Conservation (phyloP, 345 rosid species). For the Eucalyptus brandiana region DNA sequence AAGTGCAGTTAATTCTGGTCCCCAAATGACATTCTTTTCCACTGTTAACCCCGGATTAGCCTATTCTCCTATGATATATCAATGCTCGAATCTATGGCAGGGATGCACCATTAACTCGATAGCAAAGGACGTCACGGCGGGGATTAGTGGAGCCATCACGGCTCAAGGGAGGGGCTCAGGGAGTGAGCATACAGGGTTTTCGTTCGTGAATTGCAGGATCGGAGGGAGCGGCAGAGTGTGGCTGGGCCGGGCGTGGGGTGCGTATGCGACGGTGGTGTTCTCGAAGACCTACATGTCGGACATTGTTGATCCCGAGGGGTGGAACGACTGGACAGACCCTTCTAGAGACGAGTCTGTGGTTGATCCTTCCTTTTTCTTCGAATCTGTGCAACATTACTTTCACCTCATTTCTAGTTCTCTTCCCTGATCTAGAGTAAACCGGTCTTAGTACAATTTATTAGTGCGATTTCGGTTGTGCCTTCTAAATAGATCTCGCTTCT, state of each 20-base stretch:
- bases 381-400: background rate
- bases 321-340: conserved; percentile 65
- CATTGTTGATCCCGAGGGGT: conserved; percentile 44
- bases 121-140: conserved; percentile 11
- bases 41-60: background rate
- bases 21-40: background rate
- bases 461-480: background rate
- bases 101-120: conserved; percentile 33
- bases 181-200: conserved; percentile 49
- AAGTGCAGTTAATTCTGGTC: background rate
- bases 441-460: background rate
- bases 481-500: background rate
- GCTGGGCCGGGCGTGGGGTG: conserved; percentile 83
- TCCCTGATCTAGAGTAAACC: background rate
- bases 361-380: background rate
- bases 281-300: conserved; percentile 50
- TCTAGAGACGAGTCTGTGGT: conserved; percentile 46
- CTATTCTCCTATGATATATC: background rate
- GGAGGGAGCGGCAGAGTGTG: conserved; percentile 48
- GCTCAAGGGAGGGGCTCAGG: conserved; percentile 43
- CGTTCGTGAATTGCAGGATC: conserved; percentile 52
- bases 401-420: background rate
- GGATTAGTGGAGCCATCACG: conserved; percentile 34
- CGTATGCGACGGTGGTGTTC: conserved; percentile 55
- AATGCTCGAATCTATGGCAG: conserved; percentile 1